Base-by-base conservation (phyloP, 2,329 filamentous ascomycete species). In the Pseudogymnoascus sp. region DNA sequence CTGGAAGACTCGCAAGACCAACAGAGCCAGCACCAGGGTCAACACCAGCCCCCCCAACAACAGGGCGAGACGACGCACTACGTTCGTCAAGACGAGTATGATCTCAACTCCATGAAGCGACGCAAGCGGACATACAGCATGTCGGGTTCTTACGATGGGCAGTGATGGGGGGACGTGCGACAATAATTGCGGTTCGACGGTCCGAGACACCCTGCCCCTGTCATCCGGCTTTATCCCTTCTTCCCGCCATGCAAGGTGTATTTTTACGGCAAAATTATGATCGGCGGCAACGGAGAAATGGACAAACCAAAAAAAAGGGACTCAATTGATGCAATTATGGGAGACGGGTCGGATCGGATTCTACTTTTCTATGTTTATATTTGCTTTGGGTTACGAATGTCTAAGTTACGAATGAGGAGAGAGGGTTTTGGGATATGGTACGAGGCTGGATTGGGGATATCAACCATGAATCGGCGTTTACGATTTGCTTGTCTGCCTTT, bases 51-150 rank as follows among this genome's bases (percentile, higher is more conserved):
- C 2, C 61, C 63, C 49, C 64, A 68, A 33, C 65, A 67, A 60
- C 65, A 69, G 59, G 58, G 69, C 37, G 69, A 71, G 35, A 66
- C 66, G 7, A 66, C 65, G 21, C 70, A 72, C 19, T 71, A 68
- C 39, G 64, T 45, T 6, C 41, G 61, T 5, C 41, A 62, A 21
- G 41, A 62, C 8, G 39, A 62, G 26, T 58, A 37, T 11, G 23
- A 26, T 31, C 38, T 61, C 10, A 63, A 55, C 49, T 55, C 49
- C 8, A 55, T 55, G 49, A 55, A 55, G n/a, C 29, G 26, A 12
- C 23, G 61, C 23, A 62, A 60, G 26, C 26, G 61, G n/a, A 62
- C 49, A 21, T 62, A 62, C 41, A 62, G 49, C 19, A 62, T 62
- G 61, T 43, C 61, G n/a, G 61, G 61, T 16, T 35, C 29, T 23